A percentile compares a stretch with the other conserved stretches of the same genome.
phyloP scores from a whole-genome alignment of 2,329 filamentous ascomycete species.

The Geosmithia putterillii region DNA sequence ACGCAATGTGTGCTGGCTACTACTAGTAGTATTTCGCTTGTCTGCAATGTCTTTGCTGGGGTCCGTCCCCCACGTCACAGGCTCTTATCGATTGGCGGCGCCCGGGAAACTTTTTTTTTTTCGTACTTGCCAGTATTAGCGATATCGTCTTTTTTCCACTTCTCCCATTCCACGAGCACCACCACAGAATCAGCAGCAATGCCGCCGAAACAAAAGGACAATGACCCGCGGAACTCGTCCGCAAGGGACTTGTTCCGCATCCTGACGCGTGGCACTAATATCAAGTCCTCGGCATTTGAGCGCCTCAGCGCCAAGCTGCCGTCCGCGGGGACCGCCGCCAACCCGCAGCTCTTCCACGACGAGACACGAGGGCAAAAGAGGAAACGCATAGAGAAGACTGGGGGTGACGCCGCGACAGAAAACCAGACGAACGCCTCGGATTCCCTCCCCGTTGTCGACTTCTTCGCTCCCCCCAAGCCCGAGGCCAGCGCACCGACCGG shows the following conservation, averaged over 20 bases:
- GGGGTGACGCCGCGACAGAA: conserved; percentile 17
- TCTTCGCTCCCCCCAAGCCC: conserved; percentile 41
- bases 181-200: neutral
- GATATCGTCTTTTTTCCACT: no score
- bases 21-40: no score
- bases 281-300: conserved; percentile 11
- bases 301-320: conserved; percentile 31
- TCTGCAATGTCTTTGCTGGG: no score
- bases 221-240: neutral
- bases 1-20: no score
- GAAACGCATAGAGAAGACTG: conserved; percentile 29
- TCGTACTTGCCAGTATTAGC: no score
- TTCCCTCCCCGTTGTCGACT: conserved; percentile 39
- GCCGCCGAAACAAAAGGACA: neutral
- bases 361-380: conserved; percentile 38
- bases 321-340: conserved; percentile 49
- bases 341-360: conserved; percentile 61
- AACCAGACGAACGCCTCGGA: conserved; percentile 13
- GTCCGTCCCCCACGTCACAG: neutral
- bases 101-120: neutral
- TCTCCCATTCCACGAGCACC: neutral
- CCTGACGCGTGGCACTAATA: conserved; percentile 57
- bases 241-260: conserved; percentile 63
- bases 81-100: neutral
- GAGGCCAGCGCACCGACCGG: conserved; percentile 23